Evolutionary conservation across 345 rosid species (phyloP), one percentile per base, ranked within the genome.

Genomic region (Raphanus raphanistrum): DNA sequence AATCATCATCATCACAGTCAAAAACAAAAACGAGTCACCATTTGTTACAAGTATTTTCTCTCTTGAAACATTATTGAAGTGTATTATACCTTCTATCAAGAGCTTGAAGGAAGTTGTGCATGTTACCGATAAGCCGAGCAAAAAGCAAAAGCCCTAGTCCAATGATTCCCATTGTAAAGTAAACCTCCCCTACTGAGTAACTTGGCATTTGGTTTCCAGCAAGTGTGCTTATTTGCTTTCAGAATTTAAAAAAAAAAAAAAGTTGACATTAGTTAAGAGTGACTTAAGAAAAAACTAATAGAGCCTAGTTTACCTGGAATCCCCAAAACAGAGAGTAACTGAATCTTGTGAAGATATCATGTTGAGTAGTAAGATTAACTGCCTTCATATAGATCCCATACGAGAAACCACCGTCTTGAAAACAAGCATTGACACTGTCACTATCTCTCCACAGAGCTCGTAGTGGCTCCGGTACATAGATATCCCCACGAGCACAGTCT

Each of bases 91-190:
- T 92, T 74, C 83, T 80, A 55, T 86, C 93, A 59, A 92, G 89
- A 76, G 97, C 87, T 76, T 87, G 97, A 73, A 94, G 97, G 82
- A 94, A 90, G 79, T 92, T 92, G 76, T 94, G 98, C 88, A 92
- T 92, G 81, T 94, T 94, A 68, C 98, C 98, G 66, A 92, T 92
- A 74, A 94, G 93, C 71, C 85, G 90, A 35, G 94, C 97, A 66
- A 94, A 94, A 35, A 94, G 93, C 87, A 94, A 80, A 73, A 94
- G 97, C 9, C 97, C 98, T 12, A 92, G 58, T 79, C 94, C 95
- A n/a, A 89, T 78, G 33, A 94, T 86, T 13, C 76, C 84, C 97
- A 92, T 92, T 52, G 97, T 92, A 77, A 92, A 94, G 57, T 88
- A 83, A 79, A 94, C 89, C 87, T 94, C 98, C 82, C 88, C 66